Base-by-base conservation (phyloP, 768 basidiomycete species). In the Clitopilus passeckerianus region DNA sequence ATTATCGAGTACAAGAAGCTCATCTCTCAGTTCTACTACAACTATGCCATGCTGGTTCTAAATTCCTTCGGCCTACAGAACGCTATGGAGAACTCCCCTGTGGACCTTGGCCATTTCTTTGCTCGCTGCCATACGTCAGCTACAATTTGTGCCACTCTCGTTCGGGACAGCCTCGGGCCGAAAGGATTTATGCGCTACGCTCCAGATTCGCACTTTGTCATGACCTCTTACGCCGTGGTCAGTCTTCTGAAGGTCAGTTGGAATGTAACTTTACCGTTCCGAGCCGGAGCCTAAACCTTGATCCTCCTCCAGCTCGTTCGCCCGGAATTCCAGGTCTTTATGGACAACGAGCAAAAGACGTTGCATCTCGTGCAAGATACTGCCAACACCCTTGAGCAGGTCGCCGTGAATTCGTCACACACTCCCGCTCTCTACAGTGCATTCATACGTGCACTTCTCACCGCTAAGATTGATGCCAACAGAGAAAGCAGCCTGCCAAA, bases 41-140 rank as follows among this genome's bases (percentile, higher is more conserved):
- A 92, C 69, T 96, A 96, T 66, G 85, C 88, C 23, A 84, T 85
- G 74, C 83, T 99, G 56, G 91, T 97, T 35, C 76, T 98, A 59
- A 95, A 97, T 69, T 96, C 95, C 1, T 99, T 99, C 65, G 96
- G 96, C 10, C 80, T 99, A 44, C 95, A 99, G 71, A 91, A 96
- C 67, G 93, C 96, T n/a, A 75, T 98, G 58, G 95, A 96, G 72
- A 81, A 84, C 18, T 80, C 83, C 3, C 73, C 82, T 0, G 72
- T 90, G 44, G 86, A 94, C 67, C 86, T 91, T 43, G 86, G 86
- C 0, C 87, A 94, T 73, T 94, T 94, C 75, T 93, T 94, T 67
- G 82, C 86, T 14, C 84, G 90, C 34, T 89, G 88, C 61, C 86
- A 93, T 70, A 79, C 83, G 2, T 80, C 84, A 8, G 92, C 92